A percentile compares a stretch with the other conserved stretches of the same genome.
Evolutionary conservation across 169 alveolate genomes (phyloP).

Genomic region (Theileria annulata): DNA sequence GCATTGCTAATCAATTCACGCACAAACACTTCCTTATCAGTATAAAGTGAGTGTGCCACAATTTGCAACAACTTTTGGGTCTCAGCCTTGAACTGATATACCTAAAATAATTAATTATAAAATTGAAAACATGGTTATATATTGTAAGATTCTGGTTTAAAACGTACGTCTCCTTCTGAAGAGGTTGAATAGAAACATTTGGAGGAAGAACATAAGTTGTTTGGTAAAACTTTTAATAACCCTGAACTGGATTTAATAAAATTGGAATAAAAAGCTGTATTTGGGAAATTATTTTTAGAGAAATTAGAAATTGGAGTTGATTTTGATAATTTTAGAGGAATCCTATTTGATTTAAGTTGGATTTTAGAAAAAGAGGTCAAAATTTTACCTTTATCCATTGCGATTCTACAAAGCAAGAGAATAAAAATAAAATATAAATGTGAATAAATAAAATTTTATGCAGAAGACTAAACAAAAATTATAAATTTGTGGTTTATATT

Average conservation of each 20-base stretch:
- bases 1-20: slow-evolving; percentile 99
- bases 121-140: neutral
- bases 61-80: slow-evolving; percentile 94
- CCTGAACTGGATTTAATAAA: neutral
- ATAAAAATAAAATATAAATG: neutral
- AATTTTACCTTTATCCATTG: neutral
- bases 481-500: neutral
- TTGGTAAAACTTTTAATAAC: neutral
- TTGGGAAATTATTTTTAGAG: neutral
- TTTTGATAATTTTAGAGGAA: neutral
- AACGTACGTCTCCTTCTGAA: slow-evolving; percentile 24
- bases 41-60: slow-evolving; percentile 94
- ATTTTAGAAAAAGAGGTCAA: neutral
- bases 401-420: neutral
- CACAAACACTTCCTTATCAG: slow-evolving; percentile 94
- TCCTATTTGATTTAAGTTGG: neutral
- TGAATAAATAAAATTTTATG: neutral
- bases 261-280: neutral
- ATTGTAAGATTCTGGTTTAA: neutral
- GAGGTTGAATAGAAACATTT: slow-evolving; percentile 22
- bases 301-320: neutral
- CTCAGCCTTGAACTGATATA: slow-evolving; percentile 89
- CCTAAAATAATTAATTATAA: slow-evolving; percentile 14
- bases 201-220: neutral
- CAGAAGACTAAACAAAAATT: slow-evolving; percentile 1